Conservation (phyloP, 495 filamentous ascomycete species). For the Neurospora hispaniola region DNA sequence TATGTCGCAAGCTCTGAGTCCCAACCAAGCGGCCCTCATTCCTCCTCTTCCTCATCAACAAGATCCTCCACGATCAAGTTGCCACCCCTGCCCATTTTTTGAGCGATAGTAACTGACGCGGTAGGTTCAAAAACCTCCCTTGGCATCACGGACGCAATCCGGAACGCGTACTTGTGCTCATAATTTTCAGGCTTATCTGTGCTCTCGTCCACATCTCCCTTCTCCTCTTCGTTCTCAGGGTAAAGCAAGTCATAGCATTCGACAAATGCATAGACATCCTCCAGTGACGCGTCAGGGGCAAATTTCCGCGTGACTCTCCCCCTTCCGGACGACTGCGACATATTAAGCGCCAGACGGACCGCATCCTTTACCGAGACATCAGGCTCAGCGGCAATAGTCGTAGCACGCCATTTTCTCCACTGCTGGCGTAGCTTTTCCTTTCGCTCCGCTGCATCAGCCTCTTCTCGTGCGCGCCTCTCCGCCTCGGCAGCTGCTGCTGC, state of each 20-base stretch:
- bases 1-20: neutral
- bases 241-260: constrained; percentile 71
- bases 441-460: constrained; percentile 51
- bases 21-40: constrained; percentile 5
- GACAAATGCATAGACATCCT: constrained; percentile 93
- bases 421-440: constrained; percentile 47
- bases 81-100: constrained; percentile 69
- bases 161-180: constrained; percentile 69
- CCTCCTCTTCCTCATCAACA: constrained; percentile 20
- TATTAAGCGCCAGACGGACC: constrained; percentile 72
- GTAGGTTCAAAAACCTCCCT: constrained; percentile 63
- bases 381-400: constrained; percentile 58
- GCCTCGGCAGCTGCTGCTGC: constrained; percentile 56
- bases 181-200: constrained; percentile 52
- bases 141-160: constrained; percentile 73
- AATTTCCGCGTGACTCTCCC: constrained; percentile 67
- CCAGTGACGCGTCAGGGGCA: constrained; percentile 49
- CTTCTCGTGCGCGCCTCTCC: constrained; percentile 42
- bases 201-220: neutral
- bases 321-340: constrained; percentile 51
- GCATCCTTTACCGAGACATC: constrained; percentile 49
- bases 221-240: constrained; percentile 20
- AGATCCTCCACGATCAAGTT: constrained; percentile 75
- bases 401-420: constrained; percentile 76
- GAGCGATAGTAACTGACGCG: constrained; percentile 49